Conservation (phyloP, 441 rosid genomes). For the Erodium trifolium region DNA sequence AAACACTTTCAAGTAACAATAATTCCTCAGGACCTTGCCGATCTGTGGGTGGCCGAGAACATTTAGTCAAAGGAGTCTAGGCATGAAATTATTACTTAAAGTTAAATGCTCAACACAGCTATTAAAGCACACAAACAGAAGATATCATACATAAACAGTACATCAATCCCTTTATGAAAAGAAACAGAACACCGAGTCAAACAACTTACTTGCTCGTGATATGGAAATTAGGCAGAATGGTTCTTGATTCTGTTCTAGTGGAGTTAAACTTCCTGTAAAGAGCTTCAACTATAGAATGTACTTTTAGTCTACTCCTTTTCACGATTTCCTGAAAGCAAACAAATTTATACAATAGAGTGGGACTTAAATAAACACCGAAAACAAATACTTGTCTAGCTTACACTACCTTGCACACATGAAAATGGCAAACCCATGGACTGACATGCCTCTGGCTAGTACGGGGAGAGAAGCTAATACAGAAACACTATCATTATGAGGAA, state of each 20-base stretch:
- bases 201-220: slow-evolving; percentile 55
- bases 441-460: slow-evolving; percentile 25
- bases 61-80: neutral
- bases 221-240: slow-evolving; percentile 30
- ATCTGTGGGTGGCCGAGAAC: neutral
- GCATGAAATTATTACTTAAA: neutral
- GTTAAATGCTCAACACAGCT: too few relatives aligned
- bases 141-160: neutral
- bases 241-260: slow-evolving; percentile 29
- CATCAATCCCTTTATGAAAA: neutral
- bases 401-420: slow-evolving; percentile 64
- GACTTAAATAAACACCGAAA: slow-evolving; percentile 13
- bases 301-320: slow-evolving; percentile 45
- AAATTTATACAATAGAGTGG: slow-evolving; percentile 21
- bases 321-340: slow-evolving; percentile 44
- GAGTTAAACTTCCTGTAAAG: slow-evolving; percentile 37
- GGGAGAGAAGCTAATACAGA: slow-evolving; percentile 53
- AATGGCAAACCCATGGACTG: slow-evolving; percentile 90
- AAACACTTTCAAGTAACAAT: too few relatives aligned
- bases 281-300: slow-evolving; percentile 39
- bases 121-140: neutral
- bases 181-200: too few relatives aligned
- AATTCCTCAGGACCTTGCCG: neutral
- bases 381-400: slow-evolving; percentile 2
- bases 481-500: slow-evolving; percentile 17